These are phyloP conservation scores for Trypanosoma lewisi DNA, from an alignment of 208 protist genomes.

Conservation along the genomic window DNA sequence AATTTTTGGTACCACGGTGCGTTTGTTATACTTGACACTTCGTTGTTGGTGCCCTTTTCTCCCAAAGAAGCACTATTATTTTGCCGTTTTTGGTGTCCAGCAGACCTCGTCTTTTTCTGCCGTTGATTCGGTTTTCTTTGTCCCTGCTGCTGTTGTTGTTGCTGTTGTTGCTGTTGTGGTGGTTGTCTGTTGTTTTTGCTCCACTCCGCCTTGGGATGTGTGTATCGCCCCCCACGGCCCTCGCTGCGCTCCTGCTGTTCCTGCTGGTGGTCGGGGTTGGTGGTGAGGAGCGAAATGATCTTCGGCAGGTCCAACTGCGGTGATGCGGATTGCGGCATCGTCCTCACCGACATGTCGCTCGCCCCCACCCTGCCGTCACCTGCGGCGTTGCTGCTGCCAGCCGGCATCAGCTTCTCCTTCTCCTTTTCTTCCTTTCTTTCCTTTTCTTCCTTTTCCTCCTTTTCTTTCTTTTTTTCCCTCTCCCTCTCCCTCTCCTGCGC, in stretches of 20 bases:
- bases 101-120: conserved; percentile 1
- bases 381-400: background rate
- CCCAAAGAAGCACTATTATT: background rate
- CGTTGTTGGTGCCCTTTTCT: background rate
- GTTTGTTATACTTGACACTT: background rate
- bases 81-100: background rate
- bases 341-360: conserved; percentile 36
- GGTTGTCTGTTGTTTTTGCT: background rate
- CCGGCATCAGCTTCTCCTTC: background rate
- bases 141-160: conserved; percentile 14
- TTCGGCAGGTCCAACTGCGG: conserved; percentile 2
- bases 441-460: background rate
- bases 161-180: conserved; percentile 19
- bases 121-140: conserved; percentile 3
- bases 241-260: conserved; percentile 8
- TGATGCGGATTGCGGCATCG: background rate
- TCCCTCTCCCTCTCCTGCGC: conserved; percentile 20
- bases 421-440: conserved; percentile 5
- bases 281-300: conserved; percentile 27
- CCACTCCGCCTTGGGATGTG: conserved; percentile 7
- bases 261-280: conserved; percentile 28
- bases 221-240: background rate
- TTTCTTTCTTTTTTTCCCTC: background rate
- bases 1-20: background rate
- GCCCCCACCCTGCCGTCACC: conserved; percentile 7